Evolutionary conservation across 1,284 basidiomycete genomes (phyloP), one percentile per base, ranked within the genome.

Genomic region (Spongispora temasekensis): DNA sequence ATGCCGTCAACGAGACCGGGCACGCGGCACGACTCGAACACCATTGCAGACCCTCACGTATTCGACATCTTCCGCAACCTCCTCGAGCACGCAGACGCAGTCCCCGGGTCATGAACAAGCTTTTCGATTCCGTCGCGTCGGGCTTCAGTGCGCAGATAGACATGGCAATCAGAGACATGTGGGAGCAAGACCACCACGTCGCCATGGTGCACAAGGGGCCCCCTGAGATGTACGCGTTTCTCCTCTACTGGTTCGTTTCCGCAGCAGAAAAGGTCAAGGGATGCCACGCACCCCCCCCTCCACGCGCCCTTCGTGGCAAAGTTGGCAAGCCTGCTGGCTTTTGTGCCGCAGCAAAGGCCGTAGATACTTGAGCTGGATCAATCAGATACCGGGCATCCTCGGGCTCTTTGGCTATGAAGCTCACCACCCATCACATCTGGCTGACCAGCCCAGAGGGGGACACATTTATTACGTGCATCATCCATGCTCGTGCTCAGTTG

Each of bases 161-260:
- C 13, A 78, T 83, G 15, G 85, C 90, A 4, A 71, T 82, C 35
- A 81, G 81, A 56, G 88, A 93, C 61, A 72, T 90, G 34, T 88
- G 90, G 30, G 79, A 86, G 34, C 87, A 88, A 23, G 90, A 93
- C 57, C 87, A 89, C 62, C 84, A 91, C 52, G 82, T 83, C 0
- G 86, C 89, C 61, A 78, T 85, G 65, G 74, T 81, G 0, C 93
- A 95, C 76, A 90, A 89, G 71, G 70, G 74, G 1, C 85, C 93
- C 0, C 79, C 97, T 54, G 95, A 97, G 74, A 88, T 91, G 80
- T 97, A 93, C 74, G 90, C 90, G 4, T 97, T 97, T 72, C 78
- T 97, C 21, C 75, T 97, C 9, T 82, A 89, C 65, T 97, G 94
- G 94, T 94, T 94, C 70, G 89, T 93, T 23, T 77, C 78, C 19